Evolutionary conservation across 1,284 basidiomycete genomes (phyloP).

Genomic region (Erythrobasidium hasegawianum): DNA sequence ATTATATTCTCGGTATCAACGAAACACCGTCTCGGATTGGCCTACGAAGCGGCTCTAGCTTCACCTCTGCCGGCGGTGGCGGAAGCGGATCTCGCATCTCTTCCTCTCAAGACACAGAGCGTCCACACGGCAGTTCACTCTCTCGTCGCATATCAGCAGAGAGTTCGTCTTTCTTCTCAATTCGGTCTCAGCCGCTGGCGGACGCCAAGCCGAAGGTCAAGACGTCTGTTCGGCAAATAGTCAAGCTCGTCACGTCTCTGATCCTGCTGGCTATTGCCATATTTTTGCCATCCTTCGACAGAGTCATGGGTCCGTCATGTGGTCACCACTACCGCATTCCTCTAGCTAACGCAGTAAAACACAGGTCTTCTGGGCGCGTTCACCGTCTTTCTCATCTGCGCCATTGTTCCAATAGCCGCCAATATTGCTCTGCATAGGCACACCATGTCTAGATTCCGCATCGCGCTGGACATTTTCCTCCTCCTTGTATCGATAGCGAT

Average conservation of each 20-base stretch:
- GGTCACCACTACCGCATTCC: neutral
- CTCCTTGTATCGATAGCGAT: conserved; percentile 61
- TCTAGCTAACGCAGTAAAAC: conserved; percentile 48
- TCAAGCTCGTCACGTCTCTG: conserved; percentile 61
- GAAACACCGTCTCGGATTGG: neutral
- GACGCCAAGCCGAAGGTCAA: conserved; percentile 26
- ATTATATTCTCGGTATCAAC: conserved; percentile 63
- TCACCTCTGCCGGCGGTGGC: conserved; percentile 5
- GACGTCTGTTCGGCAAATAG: conserved; percentile 43
- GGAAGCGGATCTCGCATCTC: too few relatives aligned
- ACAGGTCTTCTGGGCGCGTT: conserved; percentile 52
- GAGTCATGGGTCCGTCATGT: conserved; percentile 71
- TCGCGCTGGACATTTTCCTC: conserved; percentile 47
- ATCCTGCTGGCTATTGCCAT: conserved; percentile 68
- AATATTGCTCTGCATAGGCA: conserved; percentile 21
- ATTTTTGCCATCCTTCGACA: conserved; percentile 75
- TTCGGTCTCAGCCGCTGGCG: conserved; percentile 13
- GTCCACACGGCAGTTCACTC: neutral
- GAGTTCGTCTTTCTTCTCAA: conserved; percentile 2
- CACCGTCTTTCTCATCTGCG: conserved; percentile 75
- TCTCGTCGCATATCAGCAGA: neutral
- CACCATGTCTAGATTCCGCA: conserved; percentile 8
- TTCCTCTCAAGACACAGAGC: neutral
- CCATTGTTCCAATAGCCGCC: conserved; percentile 55
- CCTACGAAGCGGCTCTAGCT: neutral